Evolutionary conservation across 225 moss, liverwort and hornwort species (phyloP), one percentile per base, ranked within the genome.

Genomic region (Pseudoscleropodium purum): DNA sequence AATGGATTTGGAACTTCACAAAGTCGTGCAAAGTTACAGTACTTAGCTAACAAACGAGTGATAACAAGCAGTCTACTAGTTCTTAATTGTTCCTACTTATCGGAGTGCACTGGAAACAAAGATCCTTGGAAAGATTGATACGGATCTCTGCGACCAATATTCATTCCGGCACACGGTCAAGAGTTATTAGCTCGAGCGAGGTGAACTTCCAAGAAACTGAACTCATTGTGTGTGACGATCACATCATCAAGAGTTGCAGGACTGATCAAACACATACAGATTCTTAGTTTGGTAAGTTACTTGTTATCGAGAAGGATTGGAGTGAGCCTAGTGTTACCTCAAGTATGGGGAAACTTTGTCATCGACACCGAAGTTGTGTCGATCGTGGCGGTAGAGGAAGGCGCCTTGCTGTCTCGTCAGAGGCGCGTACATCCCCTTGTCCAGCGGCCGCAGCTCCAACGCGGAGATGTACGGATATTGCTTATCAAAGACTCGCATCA

Each of bases 331-430:
- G 18, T 34, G 51, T 62, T 88, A 88, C 87, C 83, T 69, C 13
- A 83, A 33, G 76, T 90, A 90, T 47, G 67, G 75, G 47, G 10
- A 82, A 18, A 51, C 82, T 83, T 66, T 60, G 68, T 87, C 90
- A 49, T 90, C 90, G 37, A 90, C 82, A 24, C 87, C 90, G 68
- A 90, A 90, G 87, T 87, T 90, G 68, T 83, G 77, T 13, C 87
- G 83, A 82, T 87, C 87, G 7, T 75, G 87, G 24, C 11, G 65
- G 37, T 86, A 90, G 76, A 90, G 87, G 26, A 76, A 49, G n/a
- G 63, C 54, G 47, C 75, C 87, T 37, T 77, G 75, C 83, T 51
- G 21, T 15, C 65, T 52, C 15, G 87, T 68, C 66, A 59, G 66
- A 23, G 86, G 47, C 13, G 67, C 56, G 51, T 90, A 87, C 90